Conservation (phyloP, 192 early-diverging fungal genomes). For the Phycomyces blakesleeanus region DNA sequence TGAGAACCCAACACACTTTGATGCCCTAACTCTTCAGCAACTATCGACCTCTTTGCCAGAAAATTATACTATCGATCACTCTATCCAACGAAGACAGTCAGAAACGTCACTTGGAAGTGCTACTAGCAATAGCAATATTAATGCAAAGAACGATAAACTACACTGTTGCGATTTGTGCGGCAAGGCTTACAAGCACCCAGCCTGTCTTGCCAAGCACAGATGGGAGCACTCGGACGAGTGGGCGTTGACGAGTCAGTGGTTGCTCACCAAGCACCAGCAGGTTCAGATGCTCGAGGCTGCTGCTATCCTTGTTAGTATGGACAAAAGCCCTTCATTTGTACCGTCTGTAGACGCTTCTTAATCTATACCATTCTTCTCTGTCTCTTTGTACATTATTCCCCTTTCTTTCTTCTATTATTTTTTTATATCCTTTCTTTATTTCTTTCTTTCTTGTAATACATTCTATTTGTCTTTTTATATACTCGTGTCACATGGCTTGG, state of each 20-base stretch:
- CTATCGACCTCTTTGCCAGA: conserved; percentile 22
- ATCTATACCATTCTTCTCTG: not conserved
- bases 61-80: conserved; percentile 28
- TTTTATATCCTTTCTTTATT: too few species aligned
- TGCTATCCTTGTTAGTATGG: conserved; percentile 54
- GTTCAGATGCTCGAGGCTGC: conserved; percentile 66
- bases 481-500: too few species aligned
- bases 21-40: conserved; percentile 13
- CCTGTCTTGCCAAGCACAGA: conserved; percentile 58
- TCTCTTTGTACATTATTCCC: too few species aligned
- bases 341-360: not conserved
- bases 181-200: conserved; percentile 62
- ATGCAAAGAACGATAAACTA: conserved; percentile 9
- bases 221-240: conserved; percentile 67
- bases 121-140: conserved; percentile 1
- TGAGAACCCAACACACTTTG: conserved; percentile 19
- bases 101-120: conserved; percentile 12
- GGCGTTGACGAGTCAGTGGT: conserved; percentile 55
- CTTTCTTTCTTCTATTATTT: too few species aligned
- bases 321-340: conserved; percentile 8
- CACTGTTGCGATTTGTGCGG: conserved; percentile 53
- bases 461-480: too few species aligned
- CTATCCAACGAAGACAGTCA: conserved; percentile 10
- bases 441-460: too few species aligned
- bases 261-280: conserved; percentile 62